phyloP scores from a whole-genome alignment of 768 basidiomycete genomes.

The Suillus bovinus region DNA sequence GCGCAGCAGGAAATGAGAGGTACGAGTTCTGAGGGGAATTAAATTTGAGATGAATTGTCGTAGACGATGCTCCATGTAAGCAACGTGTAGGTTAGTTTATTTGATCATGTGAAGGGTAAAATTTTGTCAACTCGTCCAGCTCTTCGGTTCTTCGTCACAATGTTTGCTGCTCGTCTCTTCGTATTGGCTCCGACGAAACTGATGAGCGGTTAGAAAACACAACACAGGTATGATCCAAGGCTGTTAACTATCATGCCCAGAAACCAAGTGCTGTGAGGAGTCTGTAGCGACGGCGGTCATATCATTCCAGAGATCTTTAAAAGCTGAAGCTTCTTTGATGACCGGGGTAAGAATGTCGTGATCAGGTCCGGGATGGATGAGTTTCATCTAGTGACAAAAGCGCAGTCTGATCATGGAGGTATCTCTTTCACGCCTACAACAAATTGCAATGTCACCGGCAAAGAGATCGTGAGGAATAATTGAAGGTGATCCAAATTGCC shows the following conservation, averaged over 20 bases:
- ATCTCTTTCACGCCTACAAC: conserved; percentile 16
- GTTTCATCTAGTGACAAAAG: neutral
- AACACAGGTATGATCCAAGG: no score
- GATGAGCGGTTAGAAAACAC: neutral
- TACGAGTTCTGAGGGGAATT: neutral
- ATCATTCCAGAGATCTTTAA: neutral
- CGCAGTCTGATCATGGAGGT: conserved; percentile 12
- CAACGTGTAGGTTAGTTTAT: neutral
- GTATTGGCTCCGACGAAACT: neutral
- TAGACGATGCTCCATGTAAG: no score
- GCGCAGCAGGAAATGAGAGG: neutral
- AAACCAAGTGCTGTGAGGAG: neutral
- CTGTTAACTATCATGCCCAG: neutral
- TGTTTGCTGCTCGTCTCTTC: neutral
- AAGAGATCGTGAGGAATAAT: neutral
- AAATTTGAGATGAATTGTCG: neutral
- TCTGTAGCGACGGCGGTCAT: neutral
- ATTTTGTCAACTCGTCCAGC: neutral
- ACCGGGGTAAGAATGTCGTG: neutral
- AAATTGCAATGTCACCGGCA: conserved; percentile 1
- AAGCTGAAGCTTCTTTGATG: neutral
- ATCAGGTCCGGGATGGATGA: neutral
- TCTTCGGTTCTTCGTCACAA: neutral
- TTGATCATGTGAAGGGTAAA: neutral
- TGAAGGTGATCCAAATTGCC: conserved; percentile 2